These are phyloP conservation scores for Stygiomarasmius scandens DNA, from an alignment of 1,284 basidiomycete species.

Conservation along the genomic window DNA sequence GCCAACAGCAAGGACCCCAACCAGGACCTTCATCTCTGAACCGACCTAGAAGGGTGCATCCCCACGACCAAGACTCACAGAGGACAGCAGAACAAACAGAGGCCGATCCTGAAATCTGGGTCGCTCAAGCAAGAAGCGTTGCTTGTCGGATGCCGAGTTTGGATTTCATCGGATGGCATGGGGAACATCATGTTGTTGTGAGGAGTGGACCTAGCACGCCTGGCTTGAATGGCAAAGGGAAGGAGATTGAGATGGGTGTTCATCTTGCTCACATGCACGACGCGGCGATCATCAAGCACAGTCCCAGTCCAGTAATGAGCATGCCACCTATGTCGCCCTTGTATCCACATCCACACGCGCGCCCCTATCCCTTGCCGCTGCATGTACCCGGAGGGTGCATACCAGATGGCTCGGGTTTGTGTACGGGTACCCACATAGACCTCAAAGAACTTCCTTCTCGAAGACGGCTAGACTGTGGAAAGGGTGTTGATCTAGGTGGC, in stretches of 20 bases:
- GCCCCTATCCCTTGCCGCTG: too few relatives aligned
- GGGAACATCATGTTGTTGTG: constrained; percentile 67
- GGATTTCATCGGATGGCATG: constrained; percentile 71
- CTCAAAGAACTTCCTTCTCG: constrained; percentile 65
- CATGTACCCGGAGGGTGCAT: background rate
- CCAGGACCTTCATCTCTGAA: background rate
- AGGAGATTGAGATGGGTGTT: background rate
- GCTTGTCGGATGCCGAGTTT: constrained; percentile 51
- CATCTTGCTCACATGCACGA: background rate
- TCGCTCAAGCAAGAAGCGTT: constrained; percentile 48
- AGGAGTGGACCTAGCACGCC: constrained; percentile 26
- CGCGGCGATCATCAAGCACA: background rate
- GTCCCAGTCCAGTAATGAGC: background rate
- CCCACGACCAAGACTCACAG: background rate
- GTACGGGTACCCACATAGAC: constrained; percentile 40
- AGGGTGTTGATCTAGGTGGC: constrained; percentile 65
- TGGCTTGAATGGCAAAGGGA: background rate
- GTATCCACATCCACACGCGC: background rate
- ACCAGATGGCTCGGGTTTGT: background rate
- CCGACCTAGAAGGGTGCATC: background rate
- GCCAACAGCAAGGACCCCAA: too few relatives aligned
- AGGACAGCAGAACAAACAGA: background rate
- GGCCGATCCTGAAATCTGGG: constrained; percentile 36
- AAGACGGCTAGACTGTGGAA: constrained; percentile 62
- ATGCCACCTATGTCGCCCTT: background rate